Conservation (phyloP, 2,329 filamentous ascomycete species). For the Botrytis paeoniae region DNA sequence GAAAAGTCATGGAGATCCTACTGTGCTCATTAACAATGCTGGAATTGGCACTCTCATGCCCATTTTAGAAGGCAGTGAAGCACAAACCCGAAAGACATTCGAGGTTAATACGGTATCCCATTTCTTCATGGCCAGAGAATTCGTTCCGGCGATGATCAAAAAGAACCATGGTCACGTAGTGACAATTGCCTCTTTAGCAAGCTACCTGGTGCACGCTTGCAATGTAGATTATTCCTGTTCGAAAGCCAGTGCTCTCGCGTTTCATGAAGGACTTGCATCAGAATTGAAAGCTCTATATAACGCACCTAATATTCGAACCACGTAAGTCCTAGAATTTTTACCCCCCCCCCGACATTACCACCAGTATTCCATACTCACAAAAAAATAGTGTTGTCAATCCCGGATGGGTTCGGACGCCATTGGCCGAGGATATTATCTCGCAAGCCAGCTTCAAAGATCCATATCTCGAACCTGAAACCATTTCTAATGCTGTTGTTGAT, state of each 20-base stretch:
- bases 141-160: slow-evolving; percentile 63
- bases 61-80: slow-evolving; percentile 55
- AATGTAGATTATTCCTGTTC: slow-evolving; percentile 63
- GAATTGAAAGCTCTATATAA: slow-evolving; percentile 59
- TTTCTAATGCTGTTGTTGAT: slow-evolving; percentile 58
- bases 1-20: slow-evolving; percentile 58
- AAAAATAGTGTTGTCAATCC: slow-evolving; percentile 56
- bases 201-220: slow-evolving; percentile 27
- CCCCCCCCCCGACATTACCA: background rate
- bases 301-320: slow-evolving; percentile 56
- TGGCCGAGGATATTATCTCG: slow-evolving; percentile 53
- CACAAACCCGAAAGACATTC: slow-evolving; percentile 61
- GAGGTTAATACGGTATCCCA: slow-evolving; percentile 68
- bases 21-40: slow-evolving; percentile 70
- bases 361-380: slow-evolving; percentile 7
- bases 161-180: slow-evolving; percentile 69
- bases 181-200: slow-evolving; percentile 55
- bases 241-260: slow-evolving; percentile 63
- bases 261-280: slow-evolving; percentile 62
- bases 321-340: slow-evolving; percentile 27
- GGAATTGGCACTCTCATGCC: slow-evolving; percentile 58
- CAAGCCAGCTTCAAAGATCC: slow-evolving; percentile 49
- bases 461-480: slow-evolving; percentile 56
- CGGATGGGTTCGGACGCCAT: slow-evolving; percentile 55
- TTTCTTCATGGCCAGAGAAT: slow-evolving; percentile 61